Conservation (phyloP, 192 early-diverging fungal species). For the Radiomyces spectabilis region DNA sequence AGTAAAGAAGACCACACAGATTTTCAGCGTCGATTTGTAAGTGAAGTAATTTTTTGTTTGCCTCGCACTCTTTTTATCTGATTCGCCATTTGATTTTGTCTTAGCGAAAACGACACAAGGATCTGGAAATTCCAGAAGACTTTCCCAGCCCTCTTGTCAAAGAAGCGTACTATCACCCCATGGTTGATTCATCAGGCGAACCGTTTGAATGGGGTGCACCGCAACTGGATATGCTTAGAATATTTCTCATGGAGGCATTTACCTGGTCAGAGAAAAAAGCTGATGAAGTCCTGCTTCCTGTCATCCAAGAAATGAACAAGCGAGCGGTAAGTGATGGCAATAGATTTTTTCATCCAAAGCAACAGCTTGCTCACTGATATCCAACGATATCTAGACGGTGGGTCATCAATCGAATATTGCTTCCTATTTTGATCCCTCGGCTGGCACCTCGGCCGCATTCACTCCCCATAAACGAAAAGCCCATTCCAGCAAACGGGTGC, state of each 20-base stretch:
- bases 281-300: conserved; percentile 62
- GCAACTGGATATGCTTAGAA: conserved; percentile 56
- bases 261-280: conserved; percentile 59
- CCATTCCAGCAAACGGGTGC: conserved; percentile 35
- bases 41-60: conserved; percentile 12
- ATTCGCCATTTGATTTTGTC: neutral
- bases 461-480: neutral
- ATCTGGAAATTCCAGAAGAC: conserved; percentile 55
- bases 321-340: conserved; percentile 5
- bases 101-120: conserved; percentile 55
- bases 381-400: neutral
- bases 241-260: conserved; percentile 52
- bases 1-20: conserved; percentile 12
- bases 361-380: neutral
- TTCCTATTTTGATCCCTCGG: neutral
- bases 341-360: neutral
- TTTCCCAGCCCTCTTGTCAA: conserved; percentile 78
- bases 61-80: neutral
- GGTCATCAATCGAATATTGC: neutral
- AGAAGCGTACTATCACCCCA: conserved; percentile 74
- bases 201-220: conserved; percentile 69
- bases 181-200: conserved; percentile 55
- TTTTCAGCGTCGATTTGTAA: conserved; percentile 36
- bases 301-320: conserved; percentile 50
- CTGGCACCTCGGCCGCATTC: neutral